Evolutionary conservation across 2,329 filamentous ascomycete genomes (phyloP).

Genomic region (Helotiales sp.): DNA sequence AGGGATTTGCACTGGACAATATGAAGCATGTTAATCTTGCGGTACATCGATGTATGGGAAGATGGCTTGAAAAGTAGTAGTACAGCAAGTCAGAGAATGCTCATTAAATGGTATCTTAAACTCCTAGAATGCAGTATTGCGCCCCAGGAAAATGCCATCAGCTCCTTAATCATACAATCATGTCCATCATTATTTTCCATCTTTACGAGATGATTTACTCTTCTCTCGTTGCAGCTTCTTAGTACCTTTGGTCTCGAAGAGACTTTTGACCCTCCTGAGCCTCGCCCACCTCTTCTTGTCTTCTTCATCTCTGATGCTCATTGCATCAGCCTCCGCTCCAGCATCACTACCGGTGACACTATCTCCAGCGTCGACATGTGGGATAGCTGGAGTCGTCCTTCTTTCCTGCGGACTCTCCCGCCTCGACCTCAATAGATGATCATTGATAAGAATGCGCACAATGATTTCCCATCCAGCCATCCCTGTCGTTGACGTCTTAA

Average conservation of each 20-base stretch:
- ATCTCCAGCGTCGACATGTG: slow-evolving; percentile 10
- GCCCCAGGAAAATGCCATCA: neutral
- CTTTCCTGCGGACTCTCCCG: slow-evolving; percentile 14
- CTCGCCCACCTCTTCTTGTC: slow-evolving; percentile 75
- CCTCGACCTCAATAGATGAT: slow-evolving; percentile 40
- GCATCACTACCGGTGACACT: slow-evolving; percentile 19
- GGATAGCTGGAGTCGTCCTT: slow-evolving; percentile 9
- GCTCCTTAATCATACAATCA: slow-evolving; percentile 1
- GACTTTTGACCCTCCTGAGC: slow-evolving; percentile 68
- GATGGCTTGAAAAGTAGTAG: too few species aligned
- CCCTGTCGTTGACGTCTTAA: slow-evolving; percentile 33
- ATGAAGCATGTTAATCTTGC: too few species aligned
- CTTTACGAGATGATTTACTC: slow-evolving; percentile 1
- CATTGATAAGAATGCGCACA: slow-evolving; percentile 56
- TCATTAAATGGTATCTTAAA: slow-evolving; percentile 9
- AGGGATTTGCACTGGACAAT: too few species aligned
- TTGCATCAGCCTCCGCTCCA: slow-evolving; percentile 36
- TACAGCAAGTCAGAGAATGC: too few species aligned
- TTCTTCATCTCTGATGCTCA: slow-evolving; percentile 52
- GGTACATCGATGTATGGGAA: too few species aligned
- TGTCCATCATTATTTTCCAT: neutral
- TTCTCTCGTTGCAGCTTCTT: slow-evolving; percentile 41
- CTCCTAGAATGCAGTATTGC: neutral
- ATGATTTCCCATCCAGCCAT: slow-evolving; percentile 56
- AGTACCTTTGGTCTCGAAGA: slow-evolving; percentile 65